Percentiles rank a stretch among this genome's conserved stretches.
Conservation (phyloP, 305 asterid species). For the Fraxinus xanthoxyloides region DNA sequence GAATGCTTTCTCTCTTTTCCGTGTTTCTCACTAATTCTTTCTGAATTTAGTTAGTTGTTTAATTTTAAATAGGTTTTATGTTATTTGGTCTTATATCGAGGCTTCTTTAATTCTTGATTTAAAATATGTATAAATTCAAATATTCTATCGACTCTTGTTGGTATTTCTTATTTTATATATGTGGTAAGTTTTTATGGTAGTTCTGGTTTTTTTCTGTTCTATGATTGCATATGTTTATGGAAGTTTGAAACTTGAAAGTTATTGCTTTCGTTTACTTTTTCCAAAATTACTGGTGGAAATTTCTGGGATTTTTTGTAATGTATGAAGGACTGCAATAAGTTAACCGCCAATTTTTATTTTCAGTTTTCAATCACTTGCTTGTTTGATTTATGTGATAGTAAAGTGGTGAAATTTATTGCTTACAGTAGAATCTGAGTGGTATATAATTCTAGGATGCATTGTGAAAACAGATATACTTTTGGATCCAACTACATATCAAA, state of each 20-base stretch:
- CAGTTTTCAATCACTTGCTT: constrained; percentile 28
- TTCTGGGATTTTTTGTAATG: constrained; percentile 9
- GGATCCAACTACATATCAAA: no score
- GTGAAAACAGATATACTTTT: neutral
- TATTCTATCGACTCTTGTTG: neutral
- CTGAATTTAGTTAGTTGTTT: constrained; percentile 24
- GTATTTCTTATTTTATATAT: neutral
- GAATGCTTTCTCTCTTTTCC: neutral
- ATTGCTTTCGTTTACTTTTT: constrained; percentile 9
- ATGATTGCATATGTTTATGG: neutral
- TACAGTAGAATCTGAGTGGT: constrained; percentile 58
- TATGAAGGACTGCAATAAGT: constrained; percentile 35
- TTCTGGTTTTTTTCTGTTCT: constrained; percentile 17
- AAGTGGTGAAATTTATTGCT: constrained; percentile 50
- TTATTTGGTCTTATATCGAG: neutral
- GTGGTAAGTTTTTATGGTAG: constrained; percentile 3
- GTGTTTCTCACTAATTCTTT: constrained; percentile 13
- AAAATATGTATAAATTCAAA: neutral
- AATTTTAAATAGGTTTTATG: neutral
- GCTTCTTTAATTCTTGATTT: neutral
- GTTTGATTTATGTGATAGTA: constrained; percentile 31
- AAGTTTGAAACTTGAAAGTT: constrained; percentile 7
- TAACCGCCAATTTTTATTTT: neutral
- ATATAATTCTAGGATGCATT: constrained; percentile 33
- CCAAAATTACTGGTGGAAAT: constrained; percentile 21